A percentile compares a stretch with the other conserved stretches of the same genome.
Conservation (phyloP, 2,329 filamentous ascomycete species). For the Sclerotinia borealis region DNA sequence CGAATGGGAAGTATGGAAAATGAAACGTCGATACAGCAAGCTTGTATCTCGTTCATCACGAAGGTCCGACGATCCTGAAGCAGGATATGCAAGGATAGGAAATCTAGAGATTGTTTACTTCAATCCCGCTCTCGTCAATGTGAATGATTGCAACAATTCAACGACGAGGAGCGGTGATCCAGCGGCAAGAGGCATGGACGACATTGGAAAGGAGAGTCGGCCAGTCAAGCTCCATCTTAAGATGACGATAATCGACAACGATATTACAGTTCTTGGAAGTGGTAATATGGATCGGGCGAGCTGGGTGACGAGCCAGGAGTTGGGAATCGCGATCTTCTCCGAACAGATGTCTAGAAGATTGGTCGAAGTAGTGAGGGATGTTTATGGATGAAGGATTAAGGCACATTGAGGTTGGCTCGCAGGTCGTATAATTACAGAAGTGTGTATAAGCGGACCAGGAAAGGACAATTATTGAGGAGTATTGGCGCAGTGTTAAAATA, state of each 20-base stretch:
- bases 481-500: background rate
- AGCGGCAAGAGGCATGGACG: background rate
- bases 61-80: constrained; percentile 13
- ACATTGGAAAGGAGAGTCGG: constrained; percentile 44
- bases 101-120: constrained; percentile 27
- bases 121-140: constrained; percentile 13
- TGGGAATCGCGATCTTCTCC: constrained; percentile 57
- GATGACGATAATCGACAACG: constrained; percentile 64
- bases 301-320: constrained; percentile 81
- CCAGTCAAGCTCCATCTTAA: constrained; percentile 69
- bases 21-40: constrained; percentile 50
- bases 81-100: constrained; percentile 16
- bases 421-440: too few species aligned
- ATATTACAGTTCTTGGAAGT: constrained; percentile 65
- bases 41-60: constrained; percentile 16
- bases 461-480: background rate
- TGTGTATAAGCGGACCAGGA: background rate
- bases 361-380: constrained; percentile 13
- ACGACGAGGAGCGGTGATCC: background rate
- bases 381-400: background rate
- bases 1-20: constrained; percentile 51
- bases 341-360: constrained; percentile 32
- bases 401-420: background rate
- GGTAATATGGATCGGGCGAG: constrained; percentile 82
- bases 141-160: background rate